Base-by-base conservation (phyloP, 192 early-diverging fungal species). In the Mortierella alpina region DNA sequence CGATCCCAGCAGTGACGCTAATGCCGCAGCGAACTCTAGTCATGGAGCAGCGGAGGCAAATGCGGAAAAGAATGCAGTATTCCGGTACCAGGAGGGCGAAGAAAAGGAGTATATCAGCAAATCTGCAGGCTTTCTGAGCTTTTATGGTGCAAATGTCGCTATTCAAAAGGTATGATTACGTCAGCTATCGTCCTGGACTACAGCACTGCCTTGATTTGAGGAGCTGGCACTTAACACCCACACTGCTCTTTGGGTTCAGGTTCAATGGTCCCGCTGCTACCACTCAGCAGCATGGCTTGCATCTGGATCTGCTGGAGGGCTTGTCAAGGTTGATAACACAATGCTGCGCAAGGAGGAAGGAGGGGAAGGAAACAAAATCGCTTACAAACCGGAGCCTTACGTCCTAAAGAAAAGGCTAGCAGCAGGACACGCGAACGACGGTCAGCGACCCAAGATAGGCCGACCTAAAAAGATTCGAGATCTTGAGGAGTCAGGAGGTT, bases 271-370 rank as follows among this genome's bases (percentile, higher is more conserved):
- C 13, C 59, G 47, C 5, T 67, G 69, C 18, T 79, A 57, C 22
- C 68, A 72, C 50, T 72, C 69, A 10, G 76, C 76, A 17, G 69
- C 76, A n/a, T 79, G 76, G 76, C 53, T 79, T 47, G 76, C 76
- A 0, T 79, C 76, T 6, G 76, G 69, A 20, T 79, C 76, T 6
- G 68, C 76, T 17, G 68, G 69, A 54, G 76, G 76, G 11, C 5
- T 79, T 7, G 76, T 79, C 17, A 71, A 69, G 31, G 53, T 79
- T 59, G 76, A 79, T 58, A 79, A 79, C 52, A 79, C 76, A 17
- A 67, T 79, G 63, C 63, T 79, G 0, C 68, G 61, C 12, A 67
- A 44, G 15, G 56, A 65, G 4, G 64, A 79, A 50, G 58, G 69
- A 4, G 68, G 68, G 6, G 0, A 17, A 8, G 49, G 44, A 42